Conservation (phyloP, 805 yeast species). For the Metschnikowia vanudenii region DNA sequence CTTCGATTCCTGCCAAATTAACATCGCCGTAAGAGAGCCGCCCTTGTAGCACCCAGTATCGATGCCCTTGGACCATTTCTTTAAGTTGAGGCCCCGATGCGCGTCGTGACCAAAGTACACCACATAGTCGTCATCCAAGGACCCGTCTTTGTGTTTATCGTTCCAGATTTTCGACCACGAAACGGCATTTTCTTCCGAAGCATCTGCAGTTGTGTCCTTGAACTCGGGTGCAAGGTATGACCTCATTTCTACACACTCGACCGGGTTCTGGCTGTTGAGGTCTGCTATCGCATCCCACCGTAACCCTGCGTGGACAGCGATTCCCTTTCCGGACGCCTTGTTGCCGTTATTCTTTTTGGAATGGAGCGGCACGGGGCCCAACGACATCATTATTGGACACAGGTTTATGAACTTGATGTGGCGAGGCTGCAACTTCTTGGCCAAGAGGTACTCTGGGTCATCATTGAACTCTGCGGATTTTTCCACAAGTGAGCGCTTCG, state of each 20-base stretch:
- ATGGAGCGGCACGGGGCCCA: constrained; percentile 59
- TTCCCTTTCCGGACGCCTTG: constrained; percentile 34
- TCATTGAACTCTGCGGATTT: constrained; percentile 22
- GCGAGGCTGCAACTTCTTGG: constrained; percentile 52
- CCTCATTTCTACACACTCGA: constrained; percentile 67
- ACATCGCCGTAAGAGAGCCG: constrained; percentile 61
- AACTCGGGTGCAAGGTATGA: constrained; percentile 64
- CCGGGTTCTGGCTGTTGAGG: constrained; percentile 59
- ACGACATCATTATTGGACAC: constrained; percentile 60
- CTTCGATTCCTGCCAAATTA: constrained; percentile 34
- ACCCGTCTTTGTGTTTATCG: constrained; percentile 36
- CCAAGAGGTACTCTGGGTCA: constrained; percentile 45
- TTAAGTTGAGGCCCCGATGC: constrained; percentile 63
- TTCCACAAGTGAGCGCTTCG: background rate
- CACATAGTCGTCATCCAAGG: constrained; percentile 31
- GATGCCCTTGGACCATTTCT: constrained; percentile 70
- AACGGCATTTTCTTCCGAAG: constrained; percentile 35
- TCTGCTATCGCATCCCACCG: constrained; percentile 53
- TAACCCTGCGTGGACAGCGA: constrained; percentile 84
- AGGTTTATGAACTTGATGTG: constrained; percentile 60
- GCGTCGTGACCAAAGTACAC: constrained; percentile 93
- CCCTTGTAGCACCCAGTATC: constrained; percentile 85
- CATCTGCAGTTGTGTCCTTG: constrained; percentile 53
- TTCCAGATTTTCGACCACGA: constrained; percentile 62
- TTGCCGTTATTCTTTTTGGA: constrained; percentile 23